Evolutionary conservation across 768 basidiomycete genomes (phyloP).

Genomic region (Phlegmacium glaucopus): DNA sequence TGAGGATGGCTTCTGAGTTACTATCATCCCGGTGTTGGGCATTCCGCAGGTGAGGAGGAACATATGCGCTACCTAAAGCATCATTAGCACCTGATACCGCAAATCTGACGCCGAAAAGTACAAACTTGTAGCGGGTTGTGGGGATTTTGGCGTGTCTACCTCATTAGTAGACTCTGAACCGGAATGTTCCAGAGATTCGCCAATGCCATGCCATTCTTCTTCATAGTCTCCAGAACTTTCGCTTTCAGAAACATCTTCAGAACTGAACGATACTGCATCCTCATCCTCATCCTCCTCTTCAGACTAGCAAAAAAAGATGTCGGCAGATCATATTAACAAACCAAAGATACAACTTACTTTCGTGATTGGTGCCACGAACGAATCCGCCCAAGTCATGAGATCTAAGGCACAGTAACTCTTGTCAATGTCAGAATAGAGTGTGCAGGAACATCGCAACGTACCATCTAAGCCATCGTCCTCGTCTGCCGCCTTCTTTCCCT

Average conservation of each 20-base stretch:
- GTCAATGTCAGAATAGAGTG: background rate
- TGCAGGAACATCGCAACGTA: constrained; percentile 27
- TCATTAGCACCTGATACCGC: background rate
- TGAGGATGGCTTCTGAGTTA: constrained; percentile 40
- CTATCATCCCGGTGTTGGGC: constrained; percentile 19
- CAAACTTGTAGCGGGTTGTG: constrained; percentile 9
- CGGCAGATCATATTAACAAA: background rate
- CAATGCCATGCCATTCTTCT: constrained; percentile 35
- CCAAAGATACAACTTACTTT: constrained; percentile 5
- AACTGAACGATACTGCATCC: constrained; percentile 19
- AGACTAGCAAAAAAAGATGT: background rate
- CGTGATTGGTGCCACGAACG: constrained; percentile 21
- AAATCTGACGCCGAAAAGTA: background rate
- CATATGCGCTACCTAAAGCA: constrained; percentile 46
- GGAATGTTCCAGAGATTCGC: constrained; percentile 1
- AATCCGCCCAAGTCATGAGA: constrained; percentile 50
- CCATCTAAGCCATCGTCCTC: constrained; percentile 87
- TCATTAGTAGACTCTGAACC: constrained; percentile 11
- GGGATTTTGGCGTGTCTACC: constrained; percentile 9
- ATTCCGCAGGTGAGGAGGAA: constrained; percentile 79
- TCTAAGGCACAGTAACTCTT: constrained; percentile 44
- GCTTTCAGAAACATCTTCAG: constrained; percentile 10
- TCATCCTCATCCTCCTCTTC: constrained; percentile 1
- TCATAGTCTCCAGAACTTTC: constrained; percentile 15
- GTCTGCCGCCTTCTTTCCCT: constrained; percentile 38